Evolutionary conservation across 768 basidiomycete genomes (phyloP), one percentile per base, ranked within the genome.

Genomic region (Fistulinella prunicolor): DNA sequence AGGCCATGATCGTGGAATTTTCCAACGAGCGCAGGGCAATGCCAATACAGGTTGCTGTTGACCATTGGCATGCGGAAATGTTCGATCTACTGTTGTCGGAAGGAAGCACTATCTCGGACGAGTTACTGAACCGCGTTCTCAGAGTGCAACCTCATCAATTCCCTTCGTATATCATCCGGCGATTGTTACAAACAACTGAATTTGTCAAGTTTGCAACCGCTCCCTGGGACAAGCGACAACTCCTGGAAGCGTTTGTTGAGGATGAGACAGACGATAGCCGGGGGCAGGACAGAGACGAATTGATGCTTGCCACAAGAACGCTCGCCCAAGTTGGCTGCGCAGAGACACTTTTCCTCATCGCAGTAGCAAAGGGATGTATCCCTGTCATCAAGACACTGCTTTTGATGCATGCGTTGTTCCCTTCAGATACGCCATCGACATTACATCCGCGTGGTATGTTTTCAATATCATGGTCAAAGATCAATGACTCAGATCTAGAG

Each of bases 331-430:
- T 29, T 13, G 54, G 55, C 6, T n/a, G n/a, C n/a, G n/a, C n/a
- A n/a, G 42, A 44, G 29, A 9, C 21, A 0, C 42, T 56, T 19
- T 36, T 55, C 8, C 54, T 48, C 5, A 3, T 42, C 10, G 55
- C 56, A 0, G 38, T 48, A 17, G 44, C 29, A 14, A 57, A 26
- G 2, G 46, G 46, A 32, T 57, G 43, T 4, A n/a, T 48, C 4
- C 26, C 35, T 1, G 29, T 42, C 4, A 4, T 51, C 9, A 17
- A 14, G 5, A 9, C 29, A 4, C 19, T 56, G 6, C 26, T 56
- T 20, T 44, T 39, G 1, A 13, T 34, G 9, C 8, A 20, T 12
- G 5, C 19, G 2, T 0, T 53, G 14, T 9, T 6, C 1, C 3
- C 4, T 9, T 13, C 2, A 2, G 24, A 17, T n/a, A n/a, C n/a